Conservation (phyloP, 371 early-diverging fungal species). For the Chytridium lagenaria region DNA sequence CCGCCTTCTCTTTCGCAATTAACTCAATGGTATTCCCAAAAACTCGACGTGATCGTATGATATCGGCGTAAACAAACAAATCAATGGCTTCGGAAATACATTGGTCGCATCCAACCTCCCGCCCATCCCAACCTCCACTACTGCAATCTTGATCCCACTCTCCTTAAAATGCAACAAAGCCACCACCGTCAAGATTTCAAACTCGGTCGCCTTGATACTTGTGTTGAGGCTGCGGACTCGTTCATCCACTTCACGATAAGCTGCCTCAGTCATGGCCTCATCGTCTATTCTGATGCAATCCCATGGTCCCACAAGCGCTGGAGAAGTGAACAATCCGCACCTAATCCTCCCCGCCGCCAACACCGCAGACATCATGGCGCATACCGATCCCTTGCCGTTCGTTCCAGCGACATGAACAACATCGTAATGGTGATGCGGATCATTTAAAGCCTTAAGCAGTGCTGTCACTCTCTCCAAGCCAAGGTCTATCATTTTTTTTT, state of each 20-base stretch:
- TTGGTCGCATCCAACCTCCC: slow-evolving; percentile 85
- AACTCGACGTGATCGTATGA: slow-evolving; percentile 77
- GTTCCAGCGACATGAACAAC: slow-evolving; percentile 84
- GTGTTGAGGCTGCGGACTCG: slow-evolving; percentile 18
- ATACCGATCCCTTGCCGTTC: slow-evolving; percentile 83
- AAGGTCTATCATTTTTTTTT: slow-evolving; percentile 29
- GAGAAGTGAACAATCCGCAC: slow-evolving; percentile 77
- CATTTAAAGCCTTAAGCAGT: slow-evolving; percentile 63
- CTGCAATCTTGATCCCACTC: slow-evolving; percentile 64
- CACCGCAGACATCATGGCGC: slow-evolving; percentile 62
- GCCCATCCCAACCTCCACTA: slow-evolving; percentile 86
- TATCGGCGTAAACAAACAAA: slow-evolving; percentile 68
- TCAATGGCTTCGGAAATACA: slow-evolving; percentile 58
- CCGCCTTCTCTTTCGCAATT: slow-evolving; percentile 80
- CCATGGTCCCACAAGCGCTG: slow-evolving; percentile 71
- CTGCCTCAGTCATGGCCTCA: slow-evolving; percentile 45
- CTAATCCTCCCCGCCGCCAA: slow-evolving; percentile 46
- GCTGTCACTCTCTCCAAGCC: slow-evolving; percentile 58
- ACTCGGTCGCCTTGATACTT: slow-evolving; percentile 39
- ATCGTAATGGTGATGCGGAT: slow-evolving; percentile 60
- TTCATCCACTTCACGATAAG: slow-evolving; percentile 53
- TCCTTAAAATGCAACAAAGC: slow-evolving; percentile 64
- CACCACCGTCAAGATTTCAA: slow-evolving; percentile 69
- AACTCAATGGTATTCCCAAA: slow-evolving; percentile 69
- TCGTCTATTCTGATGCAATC: slow-evolving; percentile 72